Conservation (phyloP, 805 yeast genomes). For the Blastobotrys americana region DNA sequence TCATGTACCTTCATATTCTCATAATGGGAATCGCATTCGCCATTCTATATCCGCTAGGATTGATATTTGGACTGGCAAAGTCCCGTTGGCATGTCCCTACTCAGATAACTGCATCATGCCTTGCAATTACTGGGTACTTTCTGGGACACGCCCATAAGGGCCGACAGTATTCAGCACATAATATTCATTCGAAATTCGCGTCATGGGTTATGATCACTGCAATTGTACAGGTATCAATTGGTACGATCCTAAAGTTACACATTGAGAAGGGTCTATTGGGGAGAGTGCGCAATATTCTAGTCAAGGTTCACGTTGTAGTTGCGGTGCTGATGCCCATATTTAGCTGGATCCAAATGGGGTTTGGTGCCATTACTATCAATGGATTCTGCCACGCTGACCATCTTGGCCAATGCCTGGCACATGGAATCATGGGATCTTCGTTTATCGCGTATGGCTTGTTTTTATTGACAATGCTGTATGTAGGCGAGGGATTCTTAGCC, state of each 20-base stretch:
- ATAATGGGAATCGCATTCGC: conserved; percentile 34
- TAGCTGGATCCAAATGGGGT: conserved; percentile 73
- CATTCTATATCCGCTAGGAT: conserved; percentile 34
- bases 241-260: conserved; percentile 33
- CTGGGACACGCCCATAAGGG: conserved; percentile 36
- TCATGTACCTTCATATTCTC: conserved; percentile 29
- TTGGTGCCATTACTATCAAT: conserved; percentile 76
- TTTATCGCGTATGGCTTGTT: conserved; percentile 76
- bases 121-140: conserved; percentile 34
- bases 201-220: conserved; percentile 29
- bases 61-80: conserved; percentile 35
- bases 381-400: conserved; percentile 78
- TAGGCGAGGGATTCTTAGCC: conserved; percentile 55
- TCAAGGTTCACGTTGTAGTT: conserved; percentile 27
- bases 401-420: conserved; percentile 94
- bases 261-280: conserved; percentile 32
- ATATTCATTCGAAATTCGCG: conserved; percentile 32
- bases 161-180: conserved; percentile 29
- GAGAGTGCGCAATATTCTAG: conserved; percentile 25
- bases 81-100: conserved; percentile 33
- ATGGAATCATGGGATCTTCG: conserved; percentile 93
- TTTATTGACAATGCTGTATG: conserved; percentile 53
- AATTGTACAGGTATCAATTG: conserved; percentile 29
- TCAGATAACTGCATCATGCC: conserved; percentile 29
- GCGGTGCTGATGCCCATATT: conserved; percentile 34